Base-by-base conservation (phyloP, 1,139 yeast genomes). In the Geotrichum bryndzae region DNA sequence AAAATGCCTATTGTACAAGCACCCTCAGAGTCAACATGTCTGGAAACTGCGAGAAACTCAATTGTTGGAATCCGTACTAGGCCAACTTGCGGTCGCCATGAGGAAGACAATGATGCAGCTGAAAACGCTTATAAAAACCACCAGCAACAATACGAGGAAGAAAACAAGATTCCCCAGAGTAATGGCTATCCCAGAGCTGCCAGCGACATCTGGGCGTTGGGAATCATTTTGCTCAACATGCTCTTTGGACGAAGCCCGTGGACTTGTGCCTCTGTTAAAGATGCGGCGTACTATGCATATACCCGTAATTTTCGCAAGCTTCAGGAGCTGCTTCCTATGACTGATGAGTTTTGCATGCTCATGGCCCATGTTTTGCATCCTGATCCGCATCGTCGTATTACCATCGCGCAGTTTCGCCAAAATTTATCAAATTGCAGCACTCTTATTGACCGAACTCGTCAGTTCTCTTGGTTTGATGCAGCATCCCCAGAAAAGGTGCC, bases 171-270 rank as follows among this genome's bases (percentile, higher is more conserved):
- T 3, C 27, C 45, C 11, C 52, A 54, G 29, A 60, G 62, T 33
- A 60, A 60, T 22, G 62, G 62, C 4, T 60, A 53, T 18, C 62
- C 62, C 7, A 57, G 54, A 31, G 46, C 62, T 22, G 51, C 62
- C 1, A 57, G 60, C 58, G 97, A 91, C 72, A 82, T 90, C 33
- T 91, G 97, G 97, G 88, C 96, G 1, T 76, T 91, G 61, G 95
- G 95, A 1, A 86, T 91, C 33, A 85, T 91, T 41, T 78, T 91
- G 63, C 84, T 91, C 66, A 91, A 91, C 71, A 79, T 91, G 59
- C 81, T 90, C n/a, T 89, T 96, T 68, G 86, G 90, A 54, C 81
- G 96, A 72, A 91, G 91, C 71, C 97, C 97, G 23, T 91, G 97
- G 97, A 83, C 90, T 8, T 50, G 46, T 60, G 61, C 63, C 1